Percentiles rank a stretch among this genome's conserved stretches.
Conservation (phyloP, 2,329 filamentous ascomycete species). For the Parascedosporium putredinis region DNA sequence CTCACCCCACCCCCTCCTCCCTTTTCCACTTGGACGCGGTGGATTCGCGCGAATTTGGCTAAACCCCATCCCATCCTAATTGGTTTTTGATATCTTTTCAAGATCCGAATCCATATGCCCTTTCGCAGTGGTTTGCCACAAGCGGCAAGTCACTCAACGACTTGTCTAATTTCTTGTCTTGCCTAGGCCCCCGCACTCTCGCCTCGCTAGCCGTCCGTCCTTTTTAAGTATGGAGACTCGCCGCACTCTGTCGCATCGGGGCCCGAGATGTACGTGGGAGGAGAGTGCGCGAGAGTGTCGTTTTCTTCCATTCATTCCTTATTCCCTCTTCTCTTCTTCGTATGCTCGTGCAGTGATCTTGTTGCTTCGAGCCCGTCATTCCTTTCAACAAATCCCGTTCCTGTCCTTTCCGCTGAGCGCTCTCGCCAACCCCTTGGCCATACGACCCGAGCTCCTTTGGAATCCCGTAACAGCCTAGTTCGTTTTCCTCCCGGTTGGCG, state of each 20-base stretch:
- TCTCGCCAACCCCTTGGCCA: too few relatives aligned
- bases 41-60: background rate
- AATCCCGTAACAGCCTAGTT: background rate
- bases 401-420: too few relatives aligned
- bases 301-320: background rate
- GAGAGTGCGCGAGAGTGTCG: background rate
- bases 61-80: background rate
- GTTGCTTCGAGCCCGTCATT: background rate
- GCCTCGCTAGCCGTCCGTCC: background rate
- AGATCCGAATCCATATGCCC: background rate
- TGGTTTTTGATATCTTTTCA: background rate
- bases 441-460: background rate
- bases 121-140: background rate
- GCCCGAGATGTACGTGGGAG: background rate
- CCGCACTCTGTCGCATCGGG: background rate
- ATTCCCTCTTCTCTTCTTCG: background rate
- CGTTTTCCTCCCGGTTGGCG: constrained; percentile 1
- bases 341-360: background rate
- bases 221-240: background rate
- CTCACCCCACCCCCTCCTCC: background rate
- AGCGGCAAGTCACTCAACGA: background rate
- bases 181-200: background rate
- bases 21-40: too few relatives aligned
- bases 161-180: background rate
- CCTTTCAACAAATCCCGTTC: background rate